phyloP scores from a whole-genome alignment of 768 basidiomycete genomes.

The Serendipita sp. region DNA sequence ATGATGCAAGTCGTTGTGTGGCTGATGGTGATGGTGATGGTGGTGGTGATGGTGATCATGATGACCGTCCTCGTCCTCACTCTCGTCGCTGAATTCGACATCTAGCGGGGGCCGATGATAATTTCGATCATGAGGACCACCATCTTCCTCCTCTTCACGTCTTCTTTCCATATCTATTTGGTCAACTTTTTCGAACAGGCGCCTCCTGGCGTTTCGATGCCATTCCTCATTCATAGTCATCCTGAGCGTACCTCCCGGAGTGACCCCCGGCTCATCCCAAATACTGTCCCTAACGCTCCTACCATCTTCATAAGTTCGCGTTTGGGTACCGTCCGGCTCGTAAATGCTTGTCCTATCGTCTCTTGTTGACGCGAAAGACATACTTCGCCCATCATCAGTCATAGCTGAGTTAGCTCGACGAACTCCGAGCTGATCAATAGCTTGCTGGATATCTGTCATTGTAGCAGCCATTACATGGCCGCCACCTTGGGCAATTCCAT shows the following conservation, averaged over 20 bases:
- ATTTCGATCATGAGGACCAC: conserved; percentile 15
- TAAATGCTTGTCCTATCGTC: conserved; percentile 17
- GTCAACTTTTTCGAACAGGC: conserved; percentile 18
- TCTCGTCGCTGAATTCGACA: conserved; percentile 65
- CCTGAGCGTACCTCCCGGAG: background rate
- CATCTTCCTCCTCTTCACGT: conserved; percentile 25
- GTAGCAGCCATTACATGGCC: conserved; percentile 60
- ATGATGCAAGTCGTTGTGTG: background rate
- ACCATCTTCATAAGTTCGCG: background rate
- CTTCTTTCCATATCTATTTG: conserved; percentile 39
- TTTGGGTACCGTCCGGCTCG: background rate
- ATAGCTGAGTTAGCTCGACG: background rate
- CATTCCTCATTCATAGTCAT: conserved; percentile 6
- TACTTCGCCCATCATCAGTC: conserved; percentile 40
- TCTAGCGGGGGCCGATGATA: conserved; percentile 17
- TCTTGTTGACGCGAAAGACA: conserved; percentile 58
- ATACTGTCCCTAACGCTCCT: conserved; percentile 7
- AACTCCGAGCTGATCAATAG: conserved; percentile 67
- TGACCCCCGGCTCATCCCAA: background rate
- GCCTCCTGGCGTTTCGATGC: background rate
- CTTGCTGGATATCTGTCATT: conserved; percentile 78
- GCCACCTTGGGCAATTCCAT: background rate
- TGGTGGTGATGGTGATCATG: conserved; percentile 20
- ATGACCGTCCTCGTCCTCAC: conserved; percentile 49
- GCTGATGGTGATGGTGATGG: conserved; percentile 29